Evolutionary conservation across 225 moss, liverwort and hornwort genomes (phyloP).

Genomic region (Thuidium tamariscinum): DNA sequence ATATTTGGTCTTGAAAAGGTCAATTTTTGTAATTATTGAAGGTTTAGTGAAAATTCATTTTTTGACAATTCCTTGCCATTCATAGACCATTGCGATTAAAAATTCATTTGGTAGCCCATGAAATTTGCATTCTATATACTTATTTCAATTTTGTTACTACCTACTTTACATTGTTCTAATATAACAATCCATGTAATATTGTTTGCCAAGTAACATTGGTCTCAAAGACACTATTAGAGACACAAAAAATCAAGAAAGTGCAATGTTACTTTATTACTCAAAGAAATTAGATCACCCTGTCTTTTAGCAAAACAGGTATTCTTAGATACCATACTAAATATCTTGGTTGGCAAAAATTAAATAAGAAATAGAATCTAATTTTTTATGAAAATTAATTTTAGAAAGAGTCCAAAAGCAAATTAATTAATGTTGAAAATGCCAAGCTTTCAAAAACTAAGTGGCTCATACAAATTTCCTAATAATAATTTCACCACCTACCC

Average conservation of each 20-base stretch:
- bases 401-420: rapidly evolving
- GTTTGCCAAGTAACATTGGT: not conserved
- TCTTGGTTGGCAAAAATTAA: not conserved
- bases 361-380: no score
- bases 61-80: no score
- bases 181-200: not conserved
- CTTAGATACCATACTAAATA: rapidly evolving
- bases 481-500: not conserved
- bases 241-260: not conserved
- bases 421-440: not conserved
- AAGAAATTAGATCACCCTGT: not conserved
- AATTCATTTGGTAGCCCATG: no score
- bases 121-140: not conserved
- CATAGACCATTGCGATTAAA: rapidly evolving
- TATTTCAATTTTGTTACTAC: not conserved
- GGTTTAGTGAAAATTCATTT: rapidly evolving
- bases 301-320: rapidly evolving
- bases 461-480: not conserved
- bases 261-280: rapidly evolving
- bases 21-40: not conserved
- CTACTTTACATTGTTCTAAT: not conserved
- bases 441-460: not conserved
- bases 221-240: not conserved
- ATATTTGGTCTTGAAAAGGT: rapidly evolving
- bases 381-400: not conserved